Percentiles rank a stretch among this genome's conserved stretches.
These are phyloP conservation scores for Simplicillium aogashimaense DNA, from an alignment of 2,329 filamentous ascomycete genomes.

Conservation along the genomic window DNA sequence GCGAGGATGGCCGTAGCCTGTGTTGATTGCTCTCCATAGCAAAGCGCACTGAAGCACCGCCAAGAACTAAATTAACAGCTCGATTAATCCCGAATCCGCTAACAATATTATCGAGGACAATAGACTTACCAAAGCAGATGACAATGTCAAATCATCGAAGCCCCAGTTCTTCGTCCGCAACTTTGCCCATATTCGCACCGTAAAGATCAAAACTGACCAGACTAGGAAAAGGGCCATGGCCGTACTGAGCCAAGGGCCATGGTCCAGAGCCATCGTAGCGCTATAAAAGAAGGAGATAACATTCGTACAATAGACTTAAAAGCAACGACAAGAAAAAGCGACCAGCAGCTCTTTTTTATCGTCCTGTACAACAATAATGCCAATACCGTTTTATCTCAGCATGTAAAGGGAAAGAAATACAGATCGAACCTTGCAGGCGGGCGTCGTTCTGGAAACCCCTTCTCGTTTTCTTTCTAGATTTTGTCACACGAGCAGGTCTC, in stretches of 20 bases:
- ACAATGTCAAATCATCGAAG: constrained; percentile 6
- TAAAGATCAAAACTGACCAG: constrained; percentile 7
- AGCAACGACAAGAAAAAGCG: too few relatives aligned
- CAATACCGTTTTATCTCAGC: too few relatives aligned
- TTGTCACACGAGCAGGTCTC: too few relatives aligned
- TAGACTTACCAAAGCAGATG: constrained; percentile 5
- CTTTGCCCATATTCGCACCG: constrained; percentile 8
- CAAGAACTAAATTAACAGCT: not conserved
- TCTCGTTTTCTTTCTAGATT: not conserved
- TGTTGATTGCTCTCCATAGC: constrained; percentile 1
- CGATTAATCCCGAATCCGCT: too few relatives aligned
- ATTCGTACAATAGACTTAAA: too few relatives aligned
- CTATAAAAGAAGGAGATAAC: too few relatives aligned
- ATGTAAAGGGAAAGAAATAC: too few relatives aligned
- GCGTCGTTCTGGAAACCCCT: too few relatives aligned
- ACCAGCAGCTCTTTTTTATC: too few relatives aligned
- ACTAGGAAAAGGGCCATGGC: constrained; percentile 8
- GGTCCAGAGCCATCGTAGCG: constrained; percentile 4
- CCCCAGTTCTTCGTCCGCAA: constrained; percentile 7
- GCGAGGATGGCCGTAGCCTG: constrained; percentile 2
- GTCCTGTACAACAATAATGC: too few relatives aligned
- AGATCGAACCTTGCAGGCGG: too few relatives aligned
- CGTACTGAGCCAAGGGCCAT: constrained; percentile 6
- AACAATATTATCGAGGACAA: not conserved
- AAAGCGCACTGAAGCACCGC: not conserved